Conservation (phyloP, 768 basidiomycete species). For the Pisolithus orientalis region DNA sequence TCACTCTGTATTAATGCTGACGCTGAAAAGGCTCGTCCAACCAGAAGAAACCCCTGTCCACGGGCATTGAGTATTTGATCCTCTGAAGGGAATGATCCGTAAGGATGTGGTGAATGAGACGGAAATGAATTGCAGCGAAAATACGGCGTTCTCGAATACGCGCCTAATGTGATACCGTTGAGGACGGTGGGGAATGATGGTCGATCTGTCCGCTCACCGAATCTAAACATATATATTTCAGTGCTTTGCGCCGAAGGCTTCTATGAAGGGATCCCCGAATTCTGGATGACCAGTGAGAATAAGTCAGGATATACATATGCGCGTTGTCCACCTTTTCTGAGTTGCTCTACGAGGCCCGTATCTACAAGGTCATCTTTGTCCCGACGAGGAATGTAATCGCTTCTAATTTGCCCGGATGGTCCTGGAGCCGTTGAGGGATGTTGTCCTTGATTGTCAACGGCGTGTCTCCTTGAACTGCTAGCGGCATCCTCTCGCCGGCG, state of each 20-base stretch:
- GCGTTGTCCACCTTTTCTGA: slow-evolving; percentile 44
- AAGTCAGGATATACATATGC: neutral
- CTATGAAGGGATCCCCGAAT: slow-evolving; percentile 42
- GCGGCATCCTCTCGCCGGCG: slow-evolving; percentile 41
- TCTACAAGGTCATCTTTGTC: slow-evolving; percentile 56
- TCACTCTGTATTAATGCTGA: too few relatives aligned
- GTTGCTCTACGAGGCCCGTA: slow-evolving; percentile 39
- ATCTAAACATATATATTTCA: neutral
- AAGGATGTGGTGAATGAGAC: too few relatives aligned
- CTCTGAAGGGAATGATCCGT: too few relatives aligned
- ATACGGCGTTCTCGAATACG: too few relatives aligned
- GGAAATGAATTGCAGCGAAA: too few relatives aligned
- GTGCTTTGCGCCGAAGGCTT: slow-evolving; percentile 14
- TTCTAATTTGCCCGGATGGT: slow-evolving; percentile 21
- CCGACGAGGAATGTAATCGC: slow-evolving; percentile 37
- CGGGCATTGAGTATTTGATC: too few relatives aligned
- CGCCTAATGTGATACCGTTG: neutral
- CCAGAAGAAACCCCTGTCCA: too few relatives aligned
- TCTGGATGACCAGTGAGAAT: neutral
- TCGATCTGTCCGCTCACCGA: neutral
- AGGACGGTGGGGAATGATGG: neutral
- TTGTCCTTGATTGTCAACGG: slow-evolving; percentile 17
- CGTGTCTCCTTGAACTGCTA: slow-evolving; percentile 17
- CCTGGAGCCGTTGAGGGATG: slow-evolving; percentile 8
- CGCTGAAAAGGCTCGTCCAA: too few relatives aligned